Evolutionary conservation across 805 yeast species (phyloP), one percentile per base, ranked within the genome.

Genomic region (Teunomyces tritomae): DNA sequence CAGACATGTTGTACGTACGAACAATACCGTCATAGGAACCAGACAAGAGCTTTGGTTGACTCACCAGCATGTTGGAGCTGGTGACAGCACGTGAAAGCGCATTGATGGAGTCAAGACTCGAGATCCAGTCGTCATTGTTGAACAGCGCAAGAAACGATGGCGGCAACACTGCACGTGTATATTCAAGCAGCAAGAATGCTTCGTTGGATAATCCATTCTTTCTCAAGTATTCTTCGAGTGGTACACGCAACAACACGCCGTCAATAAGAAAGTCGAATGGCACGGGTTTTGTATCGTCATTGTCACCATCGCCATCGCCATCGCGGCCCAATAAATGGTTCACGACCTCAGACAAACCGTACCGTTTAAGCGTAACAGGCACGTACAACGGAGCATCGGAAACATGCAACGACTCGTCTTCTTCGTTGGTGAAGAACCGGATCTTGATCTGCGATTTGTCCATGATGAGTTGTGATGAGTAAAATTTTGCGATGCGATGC

Each of bases 21-120:
- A 92, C 96, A 28, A 92, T 79, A 57, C 98, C 98, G 65, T 94
- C 99, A 62, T 91, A 94, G 0, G 96, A 84, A 34, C 98, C 99
- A 10, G 94, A 83, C 39, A 90, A 74, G 46, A 92, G 87, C 59
- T 78, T 77, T 28, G 83, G 77, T 37, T 71, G 66, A 4, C 63
- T 57, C 28, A 71, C 66, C 8, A 55, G 30, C 47, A 58, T 46
- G 43, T 59, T 61, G 29, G 64, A 57, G 6, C 57, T 41, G 3
- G 52, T 46, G 13, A 62, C 68, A 20, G 64, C 56, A 11, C 47
- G 40, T 10, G 65, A 56, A 9, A 27, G 27, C 61, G 68, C 50
- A 71, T 82, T 57, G 66, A 73, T 50, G 57, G 84, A 65, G 60
- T 81, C 82, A 24, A 86, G 76, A 1, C 95, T 79, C 17, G 96